Percentiles rank a stretch among this genome's conserved stretches.
Conservation (phyloP, 768 basidiomycete species). For the Boletus huronensis region DNA sequence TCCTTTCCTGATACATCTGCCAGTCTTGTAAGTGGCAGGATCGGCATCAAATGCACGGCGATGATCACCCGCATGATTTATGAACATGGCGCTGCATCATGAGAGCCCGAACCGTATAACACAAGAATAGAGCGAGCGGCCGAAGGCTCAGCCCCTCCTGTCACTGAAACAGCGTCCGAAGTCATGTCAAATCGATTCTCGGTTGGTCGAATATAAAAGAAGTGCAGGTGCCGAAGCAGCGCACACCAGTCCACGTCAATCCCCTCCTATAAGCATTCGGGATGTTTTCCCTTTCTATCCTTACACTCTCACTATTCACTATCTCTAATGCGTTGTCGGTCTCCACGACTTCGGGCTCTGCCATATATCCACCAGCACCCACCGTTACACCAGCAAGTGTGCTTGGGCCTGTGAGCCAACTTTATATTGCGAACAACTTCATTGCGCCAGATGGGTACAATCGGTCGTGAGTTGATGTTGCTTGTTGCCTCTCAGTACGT, state of each 20-base stretch:
- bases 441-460: slow-evolving; percentile 50
- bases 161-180: background rate
- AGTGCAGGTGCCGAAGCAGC: too few relatives aligned
- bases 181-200: background rate
- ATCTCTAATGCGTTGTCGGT: slow-evolving; percentile 2
- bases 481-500: background rate
- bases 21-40: background rate
- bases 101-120: background rate
- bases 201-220: slow-evolving; percentile 8
- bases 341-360: background rate
- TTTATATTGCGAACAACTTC: slow-evolving; percentile 36
- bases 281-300: slow-evolving; percentile 7
- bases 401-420: slow-evolving; percentile 21
- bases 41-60: background rate
- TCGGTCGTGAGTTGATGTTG: slow-evolving; percentile 30
- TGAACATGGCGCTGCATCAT: background rate
- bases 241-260: background rate
- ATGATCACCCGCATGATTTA: background rate
- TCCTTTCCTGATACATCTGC: background rate
- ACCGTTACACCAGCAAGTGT: background rate
- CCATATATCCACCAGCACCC: background rate
- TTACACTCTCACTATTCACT: slow-evolving; percentile 9
- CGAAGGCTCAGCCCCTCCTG: background rate
- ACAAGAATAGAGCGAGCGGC: background rate
- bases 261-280: background rate